Percentiles rank a stretch among this genome's conserved stretches.
These are phyloP conservation scores for Hypoxylon cercidicola DNA, from an alignment of 495 filamentous ascomycete genomes.

Conservation along the genomic window DNA sequence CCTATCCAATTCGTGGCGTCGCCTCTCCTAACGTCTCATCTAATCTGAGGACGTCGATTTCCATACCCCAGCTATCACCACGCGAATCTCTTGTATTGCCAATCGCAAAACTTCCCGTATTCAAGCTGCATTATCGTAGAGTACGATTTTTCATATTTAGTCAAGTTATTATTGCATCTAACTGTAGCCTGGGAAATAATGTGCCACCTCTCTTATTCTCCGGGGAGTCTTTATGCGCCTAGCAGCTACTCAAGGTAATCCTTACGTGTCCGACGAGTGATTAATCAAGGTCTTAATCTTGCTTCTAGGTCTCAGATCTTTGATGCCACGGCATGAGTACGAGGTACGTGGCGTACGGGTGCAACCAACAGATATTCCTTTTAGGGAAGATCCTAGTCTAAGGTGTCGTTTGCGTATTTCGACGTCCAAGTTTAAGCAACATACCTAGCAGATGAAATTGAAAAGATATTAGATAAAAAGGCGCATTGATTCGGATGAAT, in stretches of 20 bases:
- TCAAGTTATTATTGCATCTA: constrained; percentile 17
- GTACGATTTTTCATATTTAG: background rate
- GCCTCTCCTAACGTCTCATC: background rate
- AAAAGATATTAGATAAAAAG: no score
- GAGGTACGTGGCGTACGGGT: constrained; percentile 9
- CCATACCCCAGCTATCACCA: constrained; percentile 19
- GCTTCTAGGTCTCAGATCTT: constrained; percentile 27
- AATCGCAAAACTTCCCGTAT: background rate
- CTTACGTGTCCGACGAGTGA: background rate
- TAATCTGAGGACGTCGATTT: constrained; percentile 21
- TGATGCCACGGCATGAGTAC: constrained; percentile 13
- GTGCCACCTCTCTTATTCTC: constrained; percentile 11
- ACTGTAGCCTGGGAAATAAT: background rate
- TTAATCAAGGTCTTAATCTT: constrained; percentile 15
- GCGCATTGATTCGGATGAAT: no score
- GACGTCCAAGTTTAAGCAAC: no score
- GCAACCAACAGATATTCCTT: background rate
- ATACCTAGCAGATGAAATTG: no score
- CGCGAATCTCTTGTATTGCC: constrained; percentile 20
- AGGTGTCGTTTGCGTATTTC: no score
- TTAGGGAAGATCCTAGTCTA: no score
- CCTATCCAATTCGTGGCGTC: background rate
- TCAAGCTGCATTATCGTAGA: background rate
- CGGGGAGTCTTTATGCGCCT: background rate
- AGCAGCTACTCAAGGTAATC: background rate